Evolutionary conservation across 1,284 basidiomycete genomes (phyloP), one percentile per base, ranked within the genome.

Genomic region (Bondarzewia mesenterica): DNA sequence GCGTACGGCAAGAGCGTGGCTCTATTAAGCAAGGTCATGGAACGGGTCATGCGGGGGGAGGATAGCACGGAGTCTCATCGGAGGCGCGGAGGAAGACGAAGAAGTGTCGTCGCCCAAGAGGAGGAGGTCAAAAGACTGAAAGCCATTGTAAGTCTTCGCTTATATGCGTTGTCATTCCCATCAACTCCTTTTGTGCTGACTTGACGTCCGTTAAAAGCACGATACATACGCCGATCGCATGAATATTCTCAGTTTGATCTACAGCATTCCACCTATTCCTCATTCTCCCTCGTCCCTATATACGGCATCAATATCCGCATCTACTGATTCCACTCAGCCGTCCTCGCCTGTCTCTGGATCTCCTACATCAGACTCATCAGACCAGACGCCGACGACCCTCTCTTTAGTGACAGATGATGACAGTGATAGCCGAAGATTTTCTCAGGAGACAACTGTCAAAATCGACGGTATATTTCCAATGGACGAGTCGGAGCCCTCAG

Each of bases 151-250:
- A 71, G 87, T 79, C 44, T 50, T 51, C 43, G 52, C 52, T 32
- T 50, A 45, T 37, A 51, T 53, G 46, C 58, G 47, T 43, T 18
- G 45, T 44, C 40, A 14, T 20, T 14, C 16, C 40, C 14, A 6
- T 22, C 16, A 16, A 41, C 16, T 14, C 4, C 23, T 21, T 6
- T 5, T 18, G 41, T 49, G 40, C 42, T 47, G 39, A 21, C 32
- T 41, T 51, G 42, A 38, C 47, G 51, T 35, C 45, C 42, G 44
- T n/a, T 52, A 54, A 25, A 43, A 90, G 88, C 88, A 90, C 60
- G 88, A 91, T 65, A 90, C 88, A 7, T 90, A 90, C 62, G 86
- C 86, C 49, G 87, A 90, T 66, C 79, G 87, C 51, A 90, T 90
- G 87, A 86, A 87, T 61, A 89, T 91, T 58, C 73, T 90, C 50